These are phyloP conservation scores for Vitis rotundifolia DNA, from an alignment of 164 flowering plant genomes.

Conservation along the genomic window DNA sequence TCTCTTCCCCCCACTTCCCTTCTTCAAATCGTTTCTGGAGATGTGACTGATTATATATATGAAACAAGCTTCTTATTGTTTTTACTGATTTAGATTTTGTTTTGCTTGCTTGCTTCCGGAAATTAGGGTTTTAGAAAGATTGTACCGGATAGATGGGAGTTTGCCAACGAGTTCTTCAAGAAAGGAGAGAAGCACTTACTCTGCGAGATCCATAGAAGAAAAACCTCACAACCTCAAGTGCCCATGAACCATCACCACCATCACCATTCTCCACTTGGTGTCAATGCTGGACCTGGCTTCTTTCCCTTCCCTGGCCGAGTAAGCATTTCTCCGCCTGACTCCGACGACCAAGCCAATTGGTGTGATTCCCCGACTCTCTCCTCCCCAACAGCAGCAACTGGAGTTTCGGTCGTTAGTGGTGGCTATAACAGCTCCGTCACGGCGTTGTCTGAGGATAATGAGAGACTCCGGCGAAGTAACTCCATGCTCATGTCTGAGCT, in stretches of 20 bases:
- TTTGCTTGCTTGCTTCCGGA: conserved; percentile 1
- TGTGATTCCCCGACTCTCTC: conserved; percentile 50
- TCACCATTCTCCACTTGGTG: conserved; percentile 35
- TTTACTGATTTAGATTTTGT: background rate
- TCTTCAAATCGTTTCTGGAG: background rate
- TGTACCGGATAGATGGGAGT: conserved; percentile 99
- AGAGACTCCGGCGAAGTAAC: conserved; percentile 81
- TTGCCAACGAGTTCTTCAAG: conserved; percentile 89
- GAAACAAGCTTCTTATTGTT: background rate
- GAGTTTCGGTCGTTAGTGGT: conserved; percentile 9
- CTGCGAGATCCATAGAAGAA: conserved; percentile 93
- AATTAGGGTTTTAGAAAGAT: conserved; percentile 92
- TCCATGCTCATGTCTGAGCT: conserved; percentile 79
- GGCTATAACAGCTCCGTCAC: conserved; percentile 28
- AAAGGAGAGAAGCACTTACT: conserved; percentile 90
- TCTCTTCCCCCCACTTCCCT: background rate
- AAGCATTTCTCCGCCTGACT: conserved; percentile 66
- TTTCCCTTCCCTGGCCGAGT: conserved; percentile 41
- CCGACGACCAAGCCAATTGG: conserved; percentile 63
- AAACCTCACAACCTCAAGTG: conserved; percentile 68
- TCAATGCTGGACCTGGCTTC: conserved; percentile 30
- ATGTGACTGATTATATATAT: background rate
- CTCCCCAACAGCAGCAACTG: conserved; percentile 26
- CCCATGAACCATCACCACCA: conserved; percentile 43
- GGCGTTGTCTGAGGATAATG: conserved; percentile 84